These are phyloP conservation scores for Cichorium intybus DNA, from an alignment of 140 eudicot genomes.

Conservation along the genomic window DNA sequence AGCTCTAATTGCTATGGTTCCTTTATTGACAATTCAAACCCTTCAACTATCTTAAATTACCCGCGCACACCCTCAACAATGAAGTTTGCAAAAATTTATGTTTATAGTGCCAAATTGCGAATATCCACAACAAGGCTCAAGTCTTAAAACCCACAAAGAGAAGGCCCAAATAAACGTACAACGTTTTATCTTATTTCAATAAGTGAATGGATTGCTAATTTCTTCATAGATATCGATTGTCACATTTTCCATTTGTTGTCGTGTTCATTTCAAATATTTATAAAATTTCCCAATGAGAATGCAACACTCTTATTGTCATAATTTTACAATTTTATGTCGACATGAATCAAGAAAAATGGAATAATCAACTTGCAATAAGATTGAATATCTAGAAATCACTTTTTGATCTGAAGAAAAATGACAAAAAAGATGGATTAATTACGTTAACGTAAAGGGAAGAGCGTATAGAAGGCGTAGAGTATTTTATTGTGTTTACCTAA, in stretches of 20 bases:
- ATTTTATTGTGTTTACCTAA: slow-evolving; percentile 31
- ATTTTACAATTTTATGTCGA: not conserved
- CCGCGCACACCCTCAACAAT: not conserved
- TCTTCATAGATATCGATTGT: not conserved
- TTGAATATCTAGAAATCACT: not conserved
- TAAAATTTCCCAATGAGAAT: not conserved
- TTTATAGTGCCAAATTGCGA: not conserved
- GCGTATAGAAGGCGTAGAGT: slow-evolving; percentile 21
- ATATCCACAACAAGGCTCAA: not conserved
- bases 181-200: not conserved
- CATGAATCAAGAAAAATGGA: slow-evolving; percentile 12
- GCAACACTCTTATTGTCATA: slow-evolving; percentile 4
- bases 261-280: too few relatives aligned
- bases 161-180: not conserved
- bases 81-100: slow-evolving; percentile 3
- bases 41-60: slow-evolving; percentile 13
- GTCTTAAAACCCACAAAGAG: not conserved
- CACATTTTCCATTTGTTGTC: too few relatives aligned
- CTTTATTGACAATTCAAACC: slow-evolving; percentile 13
- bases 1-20: slow-evolving; percentile 12
- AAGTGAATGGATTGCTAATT: slow-evolving; percentile 3
- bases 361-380: not conserved
- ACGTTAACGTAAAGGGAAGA: slow-evolving; percentile 24
- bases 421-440: slow-evolving; percentile 5
- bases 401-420: slow-evolving; percentile 1